Conservation (phyloP, 768 basidiomycete species). For the Suillus americanus region DNA sequence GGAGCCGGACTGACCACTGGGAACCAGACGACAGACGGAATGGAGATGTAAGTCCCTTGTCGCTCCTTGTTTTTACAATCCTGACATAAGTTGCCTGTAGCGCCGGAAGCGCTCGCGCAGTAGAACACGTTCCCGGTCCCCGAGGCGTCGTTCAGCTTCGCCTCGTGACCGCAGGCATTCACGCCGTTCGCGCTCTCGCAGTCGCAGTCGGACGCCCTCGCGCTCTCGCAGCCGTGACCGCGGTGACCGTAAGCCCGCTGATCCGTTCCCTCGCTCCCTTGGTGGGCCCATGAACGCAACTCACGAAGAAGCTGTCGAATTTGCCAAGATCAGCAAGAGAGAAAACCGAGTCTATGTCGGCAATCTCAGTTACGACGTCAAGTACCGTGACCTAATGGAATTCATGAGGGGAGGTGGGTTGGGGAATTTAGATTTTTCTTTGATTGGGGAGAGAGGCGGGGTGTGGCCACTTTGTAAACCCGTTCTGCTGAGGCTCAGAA, state of each 20-base stretch:
- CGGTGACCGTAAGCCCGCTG: constrained; percentile 59
- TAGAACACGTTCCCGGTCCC: constrained; percentile 67
- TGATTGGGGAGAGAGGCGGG: constrained; percentile 36
- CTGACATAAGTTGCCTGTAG: constrained; percentile 27
- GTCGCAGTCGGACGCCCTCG: constrained; percentile 56
- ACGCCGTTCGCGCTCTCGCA: constrained; percentile 63
- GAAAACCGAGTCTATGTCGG: constrained; percentile 99
- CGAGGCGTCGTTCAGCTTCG: constrained; percentile 62
- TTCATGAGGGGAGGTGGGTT: constrained; percentile 99
- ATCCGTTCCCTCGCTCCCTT: constrained; percentile 75
- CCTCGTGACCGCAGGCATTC: constrained; percentile 55
- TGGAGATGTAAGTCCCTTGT: constrained; percentile 54
- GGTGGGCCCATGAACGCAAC: constrained; percentile 89
- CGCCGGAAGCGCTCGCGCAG: constrained; percentile 70
- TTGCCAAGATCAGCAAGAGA: constrained; percentile 93
- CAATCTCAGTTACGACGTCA: constrained; percentile 98
- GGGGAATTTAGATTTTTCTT: constrained; percentile 67
- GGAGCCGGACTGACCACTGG: constrained; percentile 67
- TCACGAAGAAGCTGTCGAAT: constrained; percentile 93
- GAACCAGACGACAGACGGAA: constrained; percentile 79
- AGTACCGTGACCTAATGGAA: constrained; percentile 98
- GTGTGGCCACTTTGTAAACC: constrained; percentile 31
- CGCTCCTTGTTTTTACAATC: not conserved
- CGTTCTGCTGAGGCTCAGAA: constrained; percentile 38
- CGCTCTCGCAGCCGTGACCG: constrained; percentile 58